Base-by-base conservation (phyloP, 1,284 basidiomycete genomes). In the Irpex rosettiformis region DNA sequence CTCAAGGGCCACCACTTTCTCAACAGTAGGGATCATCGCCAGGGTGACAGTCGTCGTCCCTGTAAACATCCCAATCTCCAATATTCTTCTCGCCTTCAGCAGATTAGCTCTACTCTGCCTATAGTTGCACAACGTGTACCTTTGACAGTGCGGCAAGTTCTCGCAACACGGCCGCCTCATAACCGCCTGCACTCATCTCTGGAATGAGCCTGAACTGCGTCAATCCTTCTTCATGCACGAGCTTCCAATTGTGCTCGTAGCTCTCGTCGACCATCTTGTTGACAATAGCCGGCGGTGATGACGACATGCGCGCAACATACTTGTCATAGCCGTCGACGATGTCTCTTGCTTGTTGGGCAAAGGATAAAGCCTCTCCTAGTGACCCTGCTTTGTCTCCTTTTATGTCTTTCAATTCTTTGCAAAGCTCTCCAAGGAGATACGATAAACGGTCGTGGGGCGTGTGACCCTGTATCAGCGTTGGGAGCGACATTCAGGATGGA, bases 41-140 rank as follows among this genome's bases (percentile, higher is more conserved):
- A 64, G 60, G 10, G 63, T 57, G 3, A 62, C 59, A 11, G 63
- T 64, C 5, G 61, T 62, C 16, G 63, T 64, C 33, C 63, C 63
- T 11, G 59, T 64, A 42, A 64, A 64, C 63, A 64, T 64, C 18
- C 63, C 63, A 27, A 64, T 61, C 47, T 64, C 63, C 13, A 64
- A 55, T 16, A 64, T 52, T 10, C 21, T 54, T 33, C 53, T 55
- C 8, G 57, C 63, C 63, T 64, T 18, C 52, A n/a, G 18, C 18
- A 43, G 10, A 13, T 22, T 52, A 30, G 45, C 13, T 45, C 18
- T n/a, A 25, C 13, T 30, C 13, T 13, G 47, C 13, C 24, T 29
- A 45, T 13, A 5, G 43, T 21, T 11, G 13, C 21, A 10, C 18
- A 18, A 30, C 24, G 49, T 57, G 13, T 45, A 60, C 63, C 55